Base-by-base conservation (phyloP, 2,329 filamentous ascomycete genomes). In the Dothistroma septosporum region DNA sequence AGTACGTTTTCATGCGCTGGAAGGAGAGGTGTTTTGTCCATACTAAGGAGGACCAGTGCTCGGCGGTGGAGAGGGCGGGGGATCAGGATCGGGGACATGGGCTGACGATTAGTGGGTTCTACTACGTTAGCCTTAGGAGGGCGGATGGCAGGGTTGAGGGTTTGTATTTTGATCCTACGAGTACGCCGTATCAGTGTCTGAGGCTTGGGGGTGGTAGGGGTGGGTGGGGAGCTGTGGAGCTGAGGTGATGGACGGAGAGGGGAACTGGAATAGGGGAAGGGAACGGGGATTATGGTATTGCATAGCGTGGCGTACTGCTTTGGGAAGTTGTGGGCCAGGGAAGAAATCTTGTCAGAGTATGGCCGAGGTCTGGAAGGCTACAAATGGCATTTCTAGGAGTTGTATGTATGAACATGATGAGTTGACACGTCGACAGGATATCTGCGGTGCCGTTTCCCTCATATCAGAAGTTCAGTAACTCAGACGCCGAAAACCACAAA, bases 1-100 rank as follows among this genome's bases (percentile, higher is more conserved):
- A 82, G n/a, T 83, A 80, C 75, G 75, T 84, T 24, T 76, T 83
- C 52, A 83, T 84, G 81, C 76, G 82, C 31, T 83, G 81, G 81
- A 84, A 84, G 69, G 82, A 82, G 69, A 74, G 76, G 14, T 81
- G 79, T 65, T 81, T 82, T 61, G 76, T 81, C 46, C 72, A 73
- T 58, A 28, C 62, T 14, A 66, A 68, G 35, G 66, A 68, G 57
- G 70, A 73, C 48, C 58, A 59, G 4, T 73, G 67, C 46, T 57
- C 59, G 22, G 68, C 61, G 46, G 49, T 58, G 4, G 66, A 68
- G 31, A 58, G 66, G 21, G 69, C 53, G 3, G 66, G 66, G 28
- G 68, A 72, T 56, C 72, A 70, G 46, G 70, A 72, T 57, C 69
- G 73, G 12, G 75, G 75, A 7, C 75, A 76, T 57, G 81, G 81